Conservation (phyloP, 2,329 filamentous ascomycete species). For the Cladorrhinum sp. region DNA sequence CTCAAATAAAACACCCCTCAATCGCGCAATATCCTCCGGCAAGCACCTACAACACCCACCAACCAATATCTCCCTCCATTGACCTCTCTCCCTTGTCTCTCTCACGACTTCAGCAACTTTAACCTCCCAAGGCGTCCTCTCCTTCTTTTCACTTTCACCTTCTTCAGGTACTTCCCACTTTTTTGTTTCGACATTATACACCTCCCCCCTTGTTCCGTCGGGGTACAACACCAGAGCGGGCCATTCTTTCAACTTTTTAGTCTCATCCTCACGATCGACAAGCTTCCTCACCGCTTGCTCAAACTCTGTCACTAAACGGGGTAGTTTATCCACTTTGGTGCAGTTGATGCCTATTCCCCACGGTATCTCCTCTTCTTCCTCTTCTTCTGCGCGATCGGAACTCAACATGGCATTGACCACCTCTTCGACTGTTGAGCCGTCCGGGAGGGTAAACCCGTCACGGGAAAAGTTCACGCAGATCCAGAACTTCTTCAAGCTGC, state of each 20-base stretch:
- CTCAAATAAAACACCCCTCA: background rate
- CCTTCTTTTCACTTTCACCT: constrained; percentile 22
- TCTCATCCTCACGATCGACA: constrained; percentile 32
- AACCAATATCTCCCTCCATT: constrained; percentile 47
- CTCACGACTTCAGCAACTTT: constrained; percentile 43
- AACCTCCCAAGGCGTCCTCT: constrained; percentile 43
- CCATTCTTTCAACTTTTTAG: constrained; percentile 38
- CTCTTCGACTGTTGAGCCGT: constrained; percentile 48
- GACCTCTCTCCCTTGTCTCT: constrained; percentile 34
- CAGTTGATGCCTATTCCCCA: constrained; percentile 69
- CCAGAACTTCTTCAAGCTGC: constrained; percentile 57
- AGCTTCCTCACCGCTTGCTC: constrained; percentile 47
- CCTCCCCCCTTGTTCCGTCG: constrained; percentile 65
- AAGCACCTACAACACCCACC: constrained; percentile 50
- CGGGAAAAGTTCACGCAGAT: constrained; percentile 61
- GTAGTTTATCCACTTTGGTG: constrained; percentile 63
- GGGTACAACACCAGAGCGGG: constrained; percentile 64
- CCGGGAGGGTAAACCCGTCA: constrained; percentile 51
- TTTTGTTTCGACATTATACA: constrained; percentile 63
- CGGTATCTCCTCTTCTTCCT: constrained; percentile 36
- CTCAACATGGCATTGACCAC: constrained; percentile 41
- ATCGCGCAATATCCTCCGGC: background rate
- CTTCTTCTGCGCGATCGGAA: too few species aligned
- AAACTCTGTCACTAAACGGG: constrained; percentile 51
- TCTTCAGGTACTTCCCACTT: constrained; percentile 51